Percentiles rank a stretch among this genome's conserved stretches.
phyloP scores from a whole-genome alignment of 148 eudicot species.

The Vaccinium corymbosum region DNA sequence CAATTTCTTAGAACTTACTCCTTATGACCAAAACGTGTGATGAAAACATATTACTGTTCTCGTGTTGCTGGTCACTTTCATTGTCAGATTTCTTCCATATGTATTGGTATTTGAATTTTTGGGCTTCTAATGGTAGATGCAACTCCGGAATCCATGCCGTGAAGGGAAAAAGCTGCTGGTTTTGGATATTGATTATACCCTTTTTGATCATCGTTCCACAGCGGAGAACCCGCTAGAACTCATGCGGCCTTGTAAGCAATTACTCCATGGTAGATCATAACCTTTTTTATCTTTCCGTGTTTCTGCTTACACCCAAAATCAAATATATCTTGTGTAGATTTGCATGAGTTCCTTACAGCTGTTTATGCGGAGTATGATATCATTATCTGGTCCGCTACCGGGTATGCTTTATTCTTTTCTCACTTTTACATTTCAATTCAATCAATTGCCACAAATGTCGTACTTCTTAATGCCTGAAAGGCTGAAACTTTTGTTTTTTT shows the following conservation, averaged over 20 bases:
- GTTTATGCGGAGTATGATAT: conserved; percentile 97
- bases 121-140: conserved; percentile 45
- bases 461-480: not conserved
- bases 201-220: conserved; percentile 94
- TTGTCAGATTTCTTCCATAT: not conserved
- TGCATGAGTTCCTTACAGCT: conserved; percentile 90
- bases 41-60: not conserved
- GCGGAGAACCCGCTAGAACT: conserved; percentile 91
- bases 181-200: conserved; percentile 91
- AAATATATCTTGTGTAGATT: conserved; percentile 48
- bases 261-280: not conserved
- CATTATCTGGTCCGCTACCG: conserved; percentile 99
- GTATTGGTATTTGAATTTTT: not conserved
- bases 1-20: not conserved
- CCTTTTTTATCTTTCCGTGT: not conserved
- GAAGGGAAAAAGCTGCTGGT: conserved; percentile 92
- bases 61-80: not conserved
- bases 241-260: conserved; percentile 93
- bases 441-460: not conserved
- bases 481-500: not conserved
- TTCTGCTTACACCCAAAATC: conserved; percentile 3
- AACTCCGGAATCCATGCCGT: conserved; percentile 83
- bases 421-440: not conserved
- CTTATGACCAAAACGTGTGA: not conserved
- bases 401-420: conserved; percentile 35